phyloP scores from a whole-genome alignment of 371 early-diverging fungal genomes.

The Spraguea lophii region DNA sequence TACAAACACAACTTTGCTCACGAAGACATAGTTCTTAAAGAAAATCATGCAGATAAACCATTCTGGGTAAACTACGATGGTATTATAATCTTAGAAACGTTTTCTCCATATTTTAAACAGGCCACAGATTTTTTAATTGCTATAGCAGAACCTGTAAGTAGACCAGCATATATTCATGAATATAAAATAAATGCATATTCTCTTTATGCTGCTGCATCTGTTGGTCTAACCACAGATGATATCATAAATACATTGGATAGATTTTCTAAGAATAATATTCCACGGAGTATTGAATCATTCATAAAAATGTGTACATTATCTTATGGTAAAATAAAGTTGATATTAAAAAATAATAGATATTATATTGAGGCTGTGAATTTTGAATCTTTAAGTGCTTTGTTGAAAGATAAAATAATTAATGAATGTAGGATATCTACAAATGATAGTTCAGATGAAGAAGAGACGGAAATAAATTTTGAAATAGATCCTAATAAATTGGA shows the following conservation, averaged over 20 bases:
- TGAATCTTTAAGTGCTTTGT: slow-evolving; percentile 58
- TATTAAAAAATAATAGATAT: slow-evolving; percentile 75
- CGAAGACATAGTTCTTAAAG: slow-evolving; percentile 52
- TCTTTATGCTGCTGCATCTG: slow-evolving; percentile 92
- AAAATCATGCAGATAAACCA: slow-evolving; percentile 63
- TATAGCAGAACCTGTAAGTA: slow-evolving; percentile 84
- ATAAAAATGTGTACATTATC: slow-evolving; percentile 69
- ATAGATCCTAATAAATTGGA: slow-evolving; percentile 55
- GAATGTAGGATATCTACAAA: slow-evolving; percentile 32
- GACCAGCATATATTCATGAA: slow-evolving; percentile 84
- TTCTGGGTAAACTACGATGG: slow-evolving; percentile 81
- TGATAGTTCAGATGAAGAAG: slow-evolving; percentile 41
- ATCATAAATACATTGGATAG: slow-evolving; percentile 74
- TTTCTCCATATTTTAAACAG: slow-evolving; percentile 68
- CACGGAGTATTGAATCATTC: slow-evolving; percentile 59
- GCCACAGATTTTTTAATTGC: slow-evolving; percentile 92
- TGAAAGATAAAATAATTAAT: slow-evolving; percentile 58
- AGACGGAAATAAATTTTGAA: slow-evolving; percentile 55
- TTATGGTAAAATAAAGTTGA: slow-evolving; percentile 87
- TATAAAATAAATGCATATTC: slow-evolving; percentile 87
- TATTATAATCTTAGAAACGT: slow-evolving; percentile 79
- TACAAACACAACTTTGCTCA: slow-evolving; percentile 32
- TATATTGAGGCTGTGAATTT: slow-evolving; percentile 66
- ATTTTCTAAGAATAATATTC: slow-evolving; percentile 63
- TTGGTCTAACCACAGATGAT: slow-evolving; percentile 77